Percentiles rank a stretch among this genome's conserved stretches.
phyloP scores from a whole-genome alignment of 768 basidiomycete genomes.

The Baorangia bicolor region DNA sequence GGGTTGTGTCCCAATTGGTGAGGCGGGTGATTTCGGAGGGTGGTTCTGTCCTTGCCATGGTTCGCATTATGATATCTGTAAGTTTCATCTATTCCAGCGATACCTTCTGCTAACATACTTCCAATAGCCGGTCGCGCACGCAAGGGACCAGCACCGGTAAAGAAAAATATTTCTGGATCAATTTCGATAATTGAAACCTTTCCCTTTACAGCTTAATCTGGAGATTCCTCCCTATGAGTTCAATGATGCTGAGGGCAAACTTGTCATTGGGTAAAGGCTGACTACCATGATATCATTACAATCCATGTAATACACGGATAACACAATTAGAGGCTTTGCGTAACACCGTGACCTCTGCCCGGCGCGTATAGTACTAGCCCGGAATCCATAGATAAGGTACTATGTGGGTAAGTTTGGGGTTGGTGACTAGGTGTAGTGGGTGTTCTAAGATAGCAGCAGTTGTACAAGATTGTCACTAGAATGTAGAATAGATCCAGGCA shows the following conservation, averaged over 20 bases:
- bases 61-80: slow-evolving; percentile 96
- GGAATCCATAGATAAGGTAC: not conserved
- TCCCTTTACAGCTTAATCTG: slow-evolving; percentile 70
- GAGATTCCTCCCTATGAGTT: slow-evolving; percentile 90
- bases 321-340: slow-evolving; percentile 24
- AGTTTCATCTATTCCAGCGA: slow-evolving; percentile 26
- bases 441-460: not conserved
- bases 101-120: slow-evolving; percentile 14
- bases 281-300: slow-evolving; percentile 9
- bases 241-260: slow-evolving; percentile 83
- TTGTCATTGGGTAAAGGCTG: slow-evolving; percentile 70
- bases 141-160: slow-evolving; percentile 93
- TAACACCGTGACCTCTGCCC: slow-evolving; percentile 1
- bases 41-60: slow-evolving; percentile 99
- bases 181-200: slow-evolving; percentile 8
- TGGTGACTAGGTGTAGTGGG: not conserved
- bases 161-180: slow-evolving; percentile 26
- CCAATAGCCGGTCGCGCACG: slow-evolving; percentile 84
- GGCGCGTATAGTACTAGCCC: too few species aligned
- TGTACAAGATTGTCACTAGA: not conserved
- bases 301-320: slow-evolving; percentile 18
- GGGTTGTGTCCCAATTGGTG: slow-evolving; percentile 98
- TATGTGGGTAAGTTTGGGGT: not conserved
- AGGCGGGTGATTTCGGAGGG: slow-evolving; percentile 95
- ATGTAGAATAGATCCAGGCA: not conserved